Evolutionary conservation across 768 basidiomycete genomes (phyloP), one percentile per base, ranked within the genome.

Genomic region (Tylopilus balloui): DNA sequence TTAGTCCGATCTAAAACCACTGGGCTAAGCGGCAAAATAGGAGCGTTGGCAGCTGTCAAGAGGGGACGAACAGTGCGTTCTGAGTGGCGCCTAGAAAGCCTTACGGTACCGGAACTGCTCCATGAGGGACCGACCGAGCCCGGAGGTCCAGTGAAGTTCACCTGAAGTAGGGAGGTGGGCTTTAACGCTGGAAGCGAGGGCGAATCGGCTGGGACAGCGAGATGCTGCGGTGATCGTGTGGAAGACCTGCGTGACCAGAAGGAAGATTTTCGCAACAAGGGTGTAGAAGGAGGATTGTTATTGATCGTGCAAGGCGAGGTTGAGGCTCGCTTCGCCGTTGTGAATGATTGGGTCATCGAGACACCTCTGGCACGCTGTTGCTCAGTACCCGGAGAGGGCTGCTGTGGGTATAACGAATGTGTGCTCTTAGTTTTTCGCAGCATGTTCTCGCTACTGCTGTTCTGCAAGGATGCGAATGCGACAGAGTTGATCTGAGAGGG

Each of bases 221-320:
- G 55, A 42, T 58, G 61, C 42, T 65, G 57, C 12, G 58, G 56
- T 25, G 58, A 55, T 8, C 64, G 75, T 65, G 72, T 78, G 37
- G 55, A 54, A 15, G 62, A 73, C 66, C 73, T 81, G 50, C 78
- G 76, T 39, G 69, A 71, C 84, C 85, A 88, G 58, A 87, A 86
- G 6, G 86, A 88, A 10, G 80, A 59, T 62, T 79, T 80, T 43
- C 83, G 78, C 11, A 75, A 66, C 27, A 84, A 53, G 4, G 72
- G 58, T 34, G 74, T 77, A 7, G 73, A 63, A 17, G 67, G 49
- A 32, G 61, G 29, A 20, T 51, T 29, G 23, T 44, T 52, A 24
- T 56, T 34, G 54, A 64, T 52, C 52, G 56, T 34, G 66, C 69
- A 29, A 31, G 52, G 44, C 11, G 44, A 64, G 38, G 73, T 72